Evolutionary conservation across 2,329 filamentous ascomycete genomes (phyloP), one percentile per base, ranked within the genome.

Genomic region (Claviceps spartinae): DNA sequence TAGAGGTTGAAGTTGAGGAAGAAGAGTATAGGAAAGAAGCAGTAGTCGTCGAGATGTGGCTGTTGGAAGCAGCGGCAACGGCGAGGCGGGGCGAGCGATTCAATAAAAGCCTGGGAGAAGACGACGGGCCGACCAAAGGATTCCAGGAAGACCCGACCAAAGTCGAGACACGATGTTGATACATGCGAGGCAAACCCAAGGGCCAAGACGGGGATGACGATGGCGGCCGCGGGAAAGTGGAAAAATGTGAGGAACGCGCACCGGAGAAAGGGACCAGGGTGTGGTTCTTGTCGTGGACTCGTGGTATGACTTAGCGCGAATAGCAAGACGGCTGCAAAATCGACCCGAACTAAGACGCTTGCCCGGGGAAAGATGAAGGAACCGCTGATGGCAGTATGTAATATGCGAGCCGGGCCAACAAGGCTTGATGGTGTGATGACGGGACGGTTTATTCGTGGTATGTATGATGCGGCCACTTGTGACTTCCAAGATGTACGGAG

Each of bases 181-280:
- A 49, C 59, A 61, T 59, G 50, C 52, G 55, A 53, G 50, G 51
- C 53, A 56, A 42, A 52, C 53, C 44, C 42, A 24, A 36, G 48
- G 53, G 22, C n/a, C 2, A 47, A 18, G 52, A 51, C 45, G 55
- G 51, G 48, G 50, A 48, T 48, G 42, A 50, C 34, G 50, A 47
- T 37, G 47, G 49, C 46, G 16, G 18, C 30, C 30, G 30, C 8
- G 37, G 36, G 52, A 49, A 44, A 43, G 44, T 52, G 48, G 47
- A 52, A 47, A 48, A 53, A 47, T 13, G 47, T 11, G 38, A 2
- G 8, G 5, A 11, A 37, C 22, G 49, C 36, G 46, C 44, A 42
- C n/a, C 7, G 9, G n/a, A 20, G 40, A 42, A 8, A 18, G 26
- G 37, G 46, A 37, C 50, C 50, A 45, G 54, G 49, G 51, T 47